Base-by-base conservation (phyloP, 2,329 filamentous ascomycete genomes). In the Didymellaceae sp. region DNA sequence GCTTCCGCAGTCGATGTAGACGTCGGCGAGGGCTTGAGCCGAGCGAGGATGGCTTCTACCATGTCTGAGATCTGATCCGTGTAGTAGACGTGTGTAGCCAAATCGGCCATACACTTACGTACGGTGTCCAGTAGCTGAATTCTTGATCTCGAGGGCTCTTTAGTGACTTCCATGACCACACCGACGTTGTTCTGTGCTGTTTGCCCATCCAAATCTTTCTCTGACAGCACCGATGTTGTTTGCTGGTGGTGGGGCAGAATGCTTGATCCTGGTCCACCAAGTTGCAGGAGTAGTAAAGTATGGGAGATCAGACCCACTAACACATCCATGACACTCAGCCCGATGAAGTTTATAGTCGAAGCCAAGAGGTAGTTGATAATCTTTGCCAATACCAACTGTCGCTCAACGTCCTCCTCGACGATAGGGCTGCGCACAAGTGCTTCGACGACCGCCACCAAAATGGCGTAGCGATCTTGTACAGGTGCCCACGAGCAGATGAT, bases 41-140 rank as follows among this genome's bases (percentile, higher is more conserved):
- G 87, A 22, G 83, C 77, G 13, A 97, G 77, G 34, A 97, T 87
- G 0, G 90, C 86, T 16, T 86, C 83, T 42, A 97, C 86, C 91
- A 97, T 97, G 73, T 99, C 94, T 1, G 89, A 86, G 46, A 97
- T 90, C 73, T 99, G 94, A 63, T 97, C 93, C 1, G 90, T 90
- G 70, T 99, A 99, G 77, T 99, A 99, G 24, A 97, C 87, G 67
- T 99, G 94, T 0, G 90, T 96, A 2, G 92, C 91, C 21, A 99
- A 78, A 68, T 92, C 86, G n/a, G 91, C 91, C 54, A 97, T 91
- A 74, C 90, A 96, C 60, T 84, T 81, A 69, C 94, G 87, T 13
- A 97, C 81, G 24, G 86, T 83, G 25, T 78, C 73, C 21, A 96
- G 76, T 13, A 97, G 79, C 59, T 86, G 82, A 55, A 81, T 80